Conservation (phyloP, 345 rosid genomes). For the Trapa bicornis region DNA sequence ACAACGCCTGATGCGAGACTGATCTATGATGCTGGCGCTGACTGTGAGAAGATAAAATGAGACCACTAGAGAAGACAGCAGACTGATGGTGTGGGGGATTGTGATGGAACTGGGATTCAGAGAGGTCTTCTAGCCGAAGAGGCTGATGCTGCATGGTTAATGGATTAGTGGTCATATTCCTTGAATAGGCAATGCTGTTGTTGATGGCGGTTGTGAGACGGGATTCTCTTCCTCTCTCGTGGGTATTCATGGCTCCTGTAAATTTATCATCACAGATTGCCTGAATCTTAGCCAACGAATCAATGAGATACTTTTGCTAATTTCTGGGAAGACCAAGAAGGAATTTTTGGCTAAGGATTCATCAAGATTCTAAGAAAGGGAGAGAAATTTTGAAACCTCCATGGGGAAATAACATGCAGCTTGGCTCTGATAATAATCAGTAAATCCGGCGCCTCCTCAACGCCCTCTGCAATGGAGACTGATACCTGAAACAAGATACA, state of each 20-base stretch:
- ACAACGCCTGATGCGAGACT: constrained; percentile 10
- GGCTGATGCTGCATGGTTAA: constrained; percentile 24
- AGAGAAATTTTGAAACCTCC: constrained; percentile 16
- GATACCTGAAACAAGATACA: constrained; percentile 11
- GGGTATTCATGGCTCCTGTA: not conserved
- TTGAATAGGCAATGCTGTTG: not conserved
- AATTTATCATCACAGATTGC: not conserved
- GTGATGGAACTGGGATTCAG: constrained; percentile 31
- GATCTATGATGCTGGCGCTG: constrained; percentile 26
- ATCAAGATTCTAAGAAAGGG: not conserved
- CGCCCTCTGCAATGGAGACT: constrained; percentile 13
- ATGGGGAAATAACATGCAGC: constrained; percentile 26
- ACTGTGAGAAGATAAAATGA: constrained; percentile 51
- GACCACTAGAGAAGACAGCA: constrained; percentile 73
- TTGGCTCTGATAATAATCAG: constrained; percentile 36
- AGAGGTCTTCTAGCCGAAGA: constrained; percentile 38
- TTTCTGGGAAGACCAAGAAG: not conserved
- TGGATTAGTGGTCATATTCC: not conserved
- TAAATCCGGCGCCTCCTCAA: constrained; percentile 12
- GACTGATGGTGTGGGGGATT: constrained; percentile 23
- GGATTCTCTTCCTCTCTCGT: not conserved
- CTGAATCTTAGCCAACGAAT: not conserved
- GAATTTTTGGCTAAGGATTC: not conserved
- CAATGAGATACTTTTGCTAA: not conserved
- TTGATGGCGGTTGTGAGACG: not conserved